These are phyloP conservation scores for Sporothrix brasiliensis DNA, from an alignment of 2,329 filamentous ascomycete species.

Conservation along the genomic window DNA sequence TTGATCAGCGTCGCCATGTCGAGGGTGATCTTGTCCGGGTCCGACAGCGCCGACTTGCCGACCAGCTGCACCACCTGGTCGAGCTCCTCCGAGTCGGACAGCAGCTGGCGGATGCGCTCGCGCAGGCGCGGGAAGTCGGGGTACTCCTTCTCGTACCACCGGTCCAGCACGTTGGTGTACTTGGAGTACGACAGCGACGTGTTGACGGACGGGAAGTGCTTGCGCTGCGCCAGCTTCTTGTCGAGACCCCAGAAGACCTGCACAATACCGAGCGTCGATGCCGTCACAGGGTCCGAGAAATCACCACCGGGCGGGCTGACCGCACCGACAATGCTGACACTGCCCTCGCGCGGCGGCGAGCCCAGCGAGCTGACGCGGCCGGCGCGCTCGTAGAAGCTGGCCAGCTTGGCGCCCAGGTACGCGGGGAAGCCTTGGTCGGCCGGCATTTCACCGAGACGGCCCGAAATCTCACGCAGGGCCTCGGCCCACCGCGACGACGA, in stretches of 20 bases:
- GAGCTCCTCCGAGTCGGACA: conserved; percentile 93
- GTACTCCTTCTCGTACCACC: conserved; percentile 90
- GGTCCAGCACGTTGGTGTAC: conserved; percentile 86
- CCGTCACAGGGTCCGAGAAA: conserved; percentile 97
- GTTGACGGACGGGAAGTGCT: conserved; percentile 99
- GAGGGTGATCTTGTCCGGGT: conserved; percentile 96
- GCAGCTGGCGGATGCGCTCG: conserved; percentile 89
- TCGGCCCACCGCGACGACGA: conserved; percentile 98
- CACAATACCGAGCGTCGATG: conserved; percentile 90
- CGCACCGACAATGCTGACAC: conserved; percentile 92
- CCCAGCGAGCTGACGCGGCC: conserved; percentile 84
- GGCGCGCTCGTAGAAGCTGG: conserved; percentile 98
- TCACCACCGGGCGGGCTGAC: conserved; percentile 98
- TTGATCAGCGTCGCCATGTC: conserved; percentile 91
- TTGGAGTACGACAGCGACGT: conserved; percentile 94
- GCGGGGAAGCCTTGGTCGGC: conserved; percentile 99
- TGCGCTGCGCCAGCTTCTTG: conserved; percentile 98
- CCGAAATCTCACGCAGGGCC: conserved; percentile 96
- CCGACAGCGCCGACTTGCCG: conserved; percentile 93
- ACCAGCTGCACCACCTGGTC: conserved; percentile 99
- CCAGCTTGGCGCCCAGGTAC: conserved; percentile 93
- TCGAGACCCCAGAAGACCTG: conserved; percentile 99
- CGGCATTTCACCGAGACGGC: conserved; percentile 98
- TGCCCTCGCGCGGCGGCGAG: conserved; percentile 84
- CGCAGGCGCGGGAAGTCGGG: conserved; percentile 92